Base-by-base conservation (phyloP, 306 rosid species). In the Myrica gale region DNA sequence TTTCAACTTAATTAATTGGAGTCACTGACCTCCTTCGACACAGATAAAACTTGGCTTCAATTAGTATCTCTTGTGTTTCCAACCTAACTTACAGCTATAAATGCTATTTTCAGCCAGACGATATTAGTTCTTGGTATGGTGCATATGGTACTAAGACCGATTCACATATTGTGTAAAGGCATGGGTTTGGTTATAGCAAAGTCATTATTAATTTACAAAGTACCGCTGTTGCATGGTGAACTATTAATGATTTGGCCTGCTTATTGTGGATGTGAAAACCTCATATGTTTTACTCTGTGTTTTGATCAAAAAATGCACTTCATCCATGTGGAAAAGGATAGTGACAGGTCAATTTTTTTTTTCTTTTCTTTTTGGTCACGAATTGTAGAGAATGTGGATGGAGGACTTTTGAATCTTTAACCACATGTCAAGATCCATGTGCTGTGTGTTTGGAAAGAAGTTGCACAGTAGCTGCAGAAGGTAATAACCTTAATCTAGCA, bases 391-490 rank as follows among this genome's bases (percentile, higher is more conserved):
- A 89, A 75, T 90, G 89, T 81, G 97, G 99, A 70, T 95, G 99
- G 99, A 82, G 84, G 81, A 78, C 85, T 42, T 81, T n/a, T 73
- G 96, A 87, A 52, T 75, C 89, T 72, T 73, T 85, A 84, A 83
- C 85, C 9, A n/a, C 87, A 58, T 88, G 96, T 80, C 82, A 80
- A 70, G 97, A 95, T 82, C 99, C 96, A 46, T 95, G 99, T 57
- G 95, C 91, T 32, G 99, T 95, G 67, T 95, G 99, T 83, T 83
- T 95, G 83, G 99, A 95, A 87, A 89, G 97, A 79, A 84, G 85
- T 73, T 95, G 99, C 77, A 83, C 89, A 41, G 97, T 95, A 16
- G 91, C 96, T 74, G 99, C 92, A 8, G 89, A 90, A 95, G 99
- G 99, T 95, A 90, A 70, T 65, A 32, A 23, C 69, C 79, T 73